phyloP scores from a whole-genome alignment of 306 rosid species.

The Heteromeles arbutifolia region DNA sequence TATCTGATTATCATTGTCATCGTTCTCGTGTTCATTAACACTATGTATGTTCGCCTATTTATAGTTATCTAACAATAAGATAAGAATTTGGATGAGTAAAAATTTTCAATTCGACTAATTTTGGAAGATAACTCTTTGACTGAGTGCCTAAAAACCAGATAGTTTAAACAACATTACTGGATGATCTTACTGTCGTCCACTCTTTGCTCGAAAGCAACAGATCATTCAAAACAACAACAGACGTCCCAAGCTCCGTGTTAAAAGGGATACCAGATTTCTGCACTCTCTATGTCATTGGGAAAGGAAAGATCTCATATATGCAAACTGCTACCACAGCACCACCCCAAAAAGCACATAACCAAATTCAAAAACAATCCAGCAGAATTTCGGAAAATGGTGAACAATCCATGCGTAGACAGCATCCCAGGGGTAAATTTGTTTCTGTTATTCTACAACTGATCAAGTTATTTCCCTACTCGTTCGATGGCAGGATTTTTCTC shows the following conservation, averaged over 20 bases:
- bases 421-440: constrained; percentile 20
- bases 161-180: neutral
- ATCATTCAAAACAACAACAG: constrained; percentile 43
- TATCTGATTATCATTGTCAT: neutral
- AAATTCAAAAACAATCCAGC: neutral
- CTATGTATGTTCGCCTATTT: no score
- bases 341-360: constrained; percentile 13
- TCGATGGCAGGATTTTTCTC: neutral
- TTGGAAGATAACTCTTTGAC: neutral
- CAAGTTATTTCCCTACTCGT: neutral
- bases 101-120: neutral
- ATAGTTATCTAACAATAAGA: no score
- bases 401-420: constrained; percentile 6
- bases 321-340: constrained; percentile 30
- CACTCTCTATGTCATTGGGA: constrained; percentile 66
- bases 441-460: neutral
- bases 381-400: constrained; percentile 12
- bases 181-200: neutral
- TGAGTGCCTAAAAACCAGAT: neutral
- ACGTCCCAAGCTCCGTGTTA: constrained; percentile 50
- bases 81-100: no score
- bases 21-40: no score
- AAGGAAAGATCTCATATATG: constrained; percentile 56
- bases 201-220: constrained; percentile 35
- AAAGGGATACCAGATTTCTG: constrained; percentile 72